Evolutionary conservation across 306 rosid species (phyloP).

Genomic region (Prosopis cineraria): DNA sequence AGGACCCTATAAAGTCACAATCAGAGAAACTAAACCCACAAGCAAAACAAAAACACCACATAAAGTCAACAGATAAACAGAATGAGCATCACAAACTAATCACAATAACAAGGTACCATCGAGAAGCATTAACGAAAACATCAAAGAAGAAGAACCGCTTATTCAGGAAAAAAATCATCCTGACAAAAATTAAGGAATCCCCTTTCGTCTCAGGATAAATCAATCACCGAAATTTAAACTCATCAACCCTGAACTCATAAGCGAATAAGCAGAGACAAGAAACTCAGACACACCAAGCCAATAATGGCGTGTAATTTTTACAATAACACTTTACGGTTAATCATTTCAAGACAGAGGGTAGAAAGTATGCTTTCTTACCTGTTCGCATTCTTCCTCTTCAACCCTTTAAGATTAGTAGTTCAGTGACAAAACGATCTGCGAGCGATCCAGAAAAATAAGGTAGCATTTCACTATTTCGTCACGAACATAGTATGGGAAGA

Average conservation of each 20-base stretch:
- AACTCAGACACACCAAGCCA: conserved; percentile 3
- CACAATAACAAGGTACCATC: conserved; percentile 36
- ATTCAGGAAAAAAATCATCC: conserved; percentile 18
- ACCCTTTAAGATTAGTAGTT: not conserved
- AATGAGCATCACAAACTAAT: conserved; percentile 21
- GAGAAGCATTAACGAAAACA: conserved; percentile 37
- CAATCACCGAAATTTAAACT: conserved; percentile 15
- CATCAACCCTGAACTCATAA: conserved; percentile 16
- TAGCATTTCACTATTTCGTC: conserved; percentile 7
- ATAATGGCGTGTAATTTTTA: not conserved
- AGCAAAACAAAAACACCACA: conserved; percentile 31
- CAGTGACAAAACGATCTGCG: conserved; percentile 13
- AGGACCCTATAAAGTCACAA: conserved; percentile 14
- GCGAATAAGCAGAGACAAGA: not conserved
- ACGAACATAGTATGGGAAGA: conserved; percentile 13
- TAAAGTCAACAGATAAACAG: conserved; percentile 32
- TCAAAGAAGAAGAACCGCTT: conserved; percentile 35
- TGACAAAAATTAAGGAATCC: conserved; percentile 13
- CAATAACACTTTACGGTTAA: conserved; percentile 4
- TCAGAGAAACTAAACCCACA: conserved; percentile 34
- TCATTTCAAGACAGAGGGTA: not conserved
- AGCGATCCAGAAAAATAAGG: conserved; percentile 34
- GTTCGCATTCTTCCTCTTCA: conserved; percentile 3
- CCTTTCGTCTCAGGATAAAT: conserved; percentile 9
- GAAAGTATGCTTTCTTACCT: conserved; percentile 22